Evolutionary conservation across 257 asterid species (phyloP).

Genomic region (Coffea canephora): DNA sequence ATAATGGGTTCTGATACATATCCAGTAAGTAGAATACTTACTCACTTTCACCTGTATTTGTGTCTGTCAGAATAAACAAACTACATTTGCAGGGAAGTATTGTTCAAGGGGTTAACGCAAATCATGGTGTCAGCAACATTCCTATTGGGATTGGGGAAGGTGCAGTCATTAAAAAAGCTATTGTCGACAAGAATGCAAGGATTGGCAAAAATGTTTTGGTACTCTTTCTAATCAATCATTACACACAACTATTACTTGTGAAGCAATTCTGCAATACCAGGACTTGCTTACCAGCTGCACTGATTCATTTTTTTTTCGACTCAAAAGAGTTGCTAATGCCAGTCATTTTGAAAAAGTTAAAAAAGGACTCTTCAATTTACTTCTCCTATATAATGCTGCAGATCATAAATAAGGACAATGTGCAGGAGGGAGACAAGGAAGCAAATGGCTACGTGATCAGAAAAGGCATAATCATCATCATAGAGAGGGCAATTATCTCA

Average conservation of each 20-base stretch:
- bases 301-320: not conserved
- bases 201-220: slow-evolving; percentile 88
- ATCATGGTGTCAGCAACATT: slow-evolving; percentile 24
- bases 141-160: slow-evolving; percentile 80
- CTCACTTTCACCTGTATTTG: not conserved
- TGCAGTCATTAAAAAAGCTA: slow-evolving; percentile 60
- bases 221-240: not conserved
- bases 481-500: slow-evolving; percentile 61
- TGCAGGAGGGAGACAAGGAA: slow-evolving; percentile 64
- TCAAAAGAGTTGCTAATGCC: not conserved
- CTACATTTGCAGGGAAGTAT: slow-evolving; percentile 35
- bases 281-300: not conserved
- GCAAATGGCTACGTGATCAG: slow-evolving; percentile 58
- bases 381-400: slow-evolving; percentile 27
- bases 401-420: slow-evolving; percentile 70
- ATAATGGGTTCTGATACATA: slow-evolving; percentile 75
- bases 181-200: slow-evolving; percentile 74
- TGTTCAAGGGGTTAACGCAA: slow-evolving; percentile 21
- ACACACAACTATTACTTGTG: not conserved
- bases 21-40: slow-evolving; percentile 42
- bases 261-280: not conserved
- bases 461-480: slow-evolving; percentile 55
- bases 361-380: not conserved
- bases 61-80: not conserved
- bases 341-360: not conserved